Evolutionary conservation across 2,329 filamentous ascomycete species (phyloP).

Genomic region (Penicillium sp.): DNA sequence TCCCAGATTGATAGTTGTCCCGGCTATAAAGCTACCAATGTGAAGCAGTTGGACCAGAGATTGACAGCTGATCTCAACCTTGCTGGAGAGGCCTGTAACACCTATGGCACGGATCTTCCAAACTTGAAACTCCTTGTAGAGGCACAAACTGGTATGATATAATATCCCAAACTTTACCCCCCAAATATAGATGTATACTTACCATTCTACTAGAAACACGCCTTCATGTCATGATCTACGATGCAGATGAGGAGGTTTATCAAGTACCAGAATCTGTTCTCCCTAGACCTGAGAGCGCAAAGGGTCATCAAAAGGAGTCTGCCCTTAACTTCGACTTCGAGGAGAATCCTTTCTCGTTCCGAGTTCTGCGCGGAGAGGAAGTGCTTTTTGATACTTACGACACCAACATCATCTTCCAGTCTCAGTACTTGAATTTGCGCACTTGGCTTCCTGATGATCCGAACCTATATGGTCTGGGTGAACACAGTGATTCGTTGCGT

Average conservation of each 20-base stretch:
- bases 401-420: constrained; percentile 68
- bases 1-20: constrained; percentile 28
- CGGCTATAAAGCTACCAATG: constrained; percentile 39
- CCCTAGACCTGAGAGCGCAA: constrained; percentile 53
- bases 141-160: constrained; percentile 55
- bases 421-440: constrained; percentile 71
- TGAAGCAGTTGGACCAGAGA: constrained; percentile 39
- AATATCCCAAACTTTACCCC: not conserved
- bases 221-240: constrained; percentile 73
- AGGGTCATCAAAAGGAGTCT: constrained; percentile 47
- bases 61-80: constrained; percentile 69
- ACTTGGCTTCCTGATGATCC: constrained; percentile 67
- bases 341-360: constrained; percentile 66
- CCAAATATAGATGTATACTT: not conserved
- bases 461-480: constrained; percentile 74
- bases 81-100: constrained; percentile 63
- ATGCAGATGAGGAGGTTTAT: constrained; percentile 67
- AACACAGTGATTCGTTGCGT: constrained; percentile 69
- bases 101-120: constrained; percentile 57
- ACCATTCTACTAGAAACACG: constrained; percentile 53
- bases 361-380: constrained; percentile 46
- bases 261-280: constrained; percentile 71
- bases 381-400: constrained; percentile 67
- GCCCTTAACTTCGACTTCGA: constrained; percentile 51
- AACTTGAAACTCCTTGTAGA: constrained; percentile 59